phyloP scores from a whole-genome alignment of 2,329 filamentous ascomycete genomes.

The Pyrenophora seminiperda region DNA sequence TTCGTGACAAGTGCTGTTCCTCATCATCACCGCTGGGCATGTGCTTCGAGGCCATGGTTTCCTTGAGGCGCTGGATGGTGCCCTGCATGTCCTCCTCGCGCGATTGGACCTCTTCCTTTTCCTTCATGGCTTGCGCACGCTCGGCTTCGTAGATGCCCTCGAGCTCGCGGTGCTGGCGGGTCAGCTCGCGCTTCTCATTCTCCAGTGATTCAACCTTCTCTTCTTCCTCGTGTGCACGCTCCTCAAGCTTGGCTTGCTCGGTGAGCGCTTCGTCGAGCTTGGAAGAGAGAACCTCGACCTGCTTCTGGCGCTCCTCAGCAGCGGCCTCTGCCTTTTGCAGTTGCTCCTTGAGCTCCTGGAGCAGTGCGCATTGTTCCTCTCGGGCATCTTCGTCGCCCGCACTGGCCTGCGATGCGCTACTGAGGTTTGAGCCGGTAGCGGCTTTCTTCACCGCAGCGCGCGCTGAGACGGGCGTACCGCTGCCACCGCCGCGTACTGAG shows the following conservation, averaged over 20 bases:
- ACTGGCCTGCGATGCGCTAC: slow-evolving; percentile 45
- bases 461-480: slow-evolving; percentile 47
- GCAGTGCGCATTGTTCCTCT: slow-evolving; percentile 76
- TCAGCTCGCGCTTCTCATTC: slow-evolving; percentile 83
- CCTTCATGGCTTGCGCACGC: slow-evolving; percentile 81
- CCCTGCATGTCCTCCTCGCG: slow-evolving; percentile 89
- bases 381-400: slow-evolving; percentile 66
- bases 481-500: slow-evolving; percentile 38
- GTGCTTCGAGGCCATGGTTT: slow-evolving; percentile 79
- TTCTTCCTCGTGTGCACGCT: slow-evolving; percentile 83
- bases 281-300: slow-evolving; percentile 81
- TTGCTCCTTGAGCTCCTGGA: slow-evolving; percentile 84
- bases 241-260: slow-evolving; percentile 86
- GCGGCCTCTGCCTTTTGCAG: slow-evolving; percentile 78
- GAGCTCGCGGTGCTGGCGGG: slow-evolving; percentile 85
- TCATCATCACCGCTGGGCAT: slow-evolving; percentile 57
- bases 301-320: slow-evolving; percentile 81
- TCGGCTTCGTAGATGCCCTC: slow-evolving; percentile 93
- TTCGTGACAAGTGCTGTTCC: slow-evolving; percentile 58
- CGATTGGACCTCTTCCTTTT: slow-evolving; percentile 85
- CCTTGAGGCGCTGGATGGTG: slow-evolving; percentile 90
- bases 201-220: slow-evolving; percentile 79
- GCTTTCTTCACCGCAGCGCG: slow-evolving; percentile 48
- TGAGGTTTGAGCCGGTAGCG: slow-evolving; percentile 40
- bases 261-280: slow-evolving; percentile 82